Evolutionary conservation across 768 basidiomycete species (phyloP), one percentile per base, ranked within the genome.

Genomic region (Hypholoma sublateritium): DNA sequence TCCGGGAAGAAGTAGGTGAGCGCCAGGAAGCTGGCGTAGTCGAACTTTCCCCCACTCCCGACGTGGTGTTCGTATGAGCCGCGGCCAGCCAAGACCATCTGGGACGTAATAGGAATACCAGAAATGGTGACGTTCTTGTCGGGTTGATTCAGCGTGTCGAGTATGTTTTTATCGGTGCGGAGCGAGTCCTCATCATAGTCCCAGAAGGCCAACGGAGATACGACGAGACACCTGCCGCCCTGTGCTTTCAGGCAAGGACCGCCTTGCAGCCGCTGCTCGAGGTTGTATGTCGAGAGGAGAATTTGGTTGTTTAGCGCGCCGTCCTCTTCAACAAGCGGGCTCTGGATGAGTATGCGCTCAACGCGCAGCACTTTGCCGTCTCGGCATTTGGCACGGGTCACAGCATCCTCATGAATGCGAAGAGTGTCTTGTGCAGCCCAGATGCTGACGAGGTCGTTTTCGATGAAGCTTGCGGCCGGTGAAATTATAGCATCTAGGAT

Each of bases 1-100:
- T 91, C 88, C 2, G 82, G 85, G 66, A 95, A 92, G 72, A 92
- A 86, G 69, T 91, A 94, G 0, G 91, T 92, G 56, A 93, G 76
- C 14, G 86, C 89, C 17, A 94, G 80, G 65, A 85, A 89, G 50
- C 77, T 81, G 46, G 89, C 88, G 58, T 78, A 81, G 64, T 88
- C 86, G 49, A 85, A 77, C 56, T 77, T 76, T n/a, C 75, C 71
- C 12, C 46, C 46, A 34, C 71, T 67, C n/a, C 71, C 70, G 50
- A 71, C 72, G 56, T 79, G 77, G 46, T 79, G 80, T 52, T 87
- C 82, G 48, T 75, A 77, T 14, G 75, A 75, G 21, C 82, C 84
- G 56, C 88, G 77, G 17, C 89, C 86, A 7, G 89, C 89, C 36
- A 94, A 72, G 28, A 92, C 88, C 87, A 92, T 92, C 43, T 82